Base-by-base conservation (phyloP, 352 stramenopile genomes). In the Globisporangium irregulare region DNA sequence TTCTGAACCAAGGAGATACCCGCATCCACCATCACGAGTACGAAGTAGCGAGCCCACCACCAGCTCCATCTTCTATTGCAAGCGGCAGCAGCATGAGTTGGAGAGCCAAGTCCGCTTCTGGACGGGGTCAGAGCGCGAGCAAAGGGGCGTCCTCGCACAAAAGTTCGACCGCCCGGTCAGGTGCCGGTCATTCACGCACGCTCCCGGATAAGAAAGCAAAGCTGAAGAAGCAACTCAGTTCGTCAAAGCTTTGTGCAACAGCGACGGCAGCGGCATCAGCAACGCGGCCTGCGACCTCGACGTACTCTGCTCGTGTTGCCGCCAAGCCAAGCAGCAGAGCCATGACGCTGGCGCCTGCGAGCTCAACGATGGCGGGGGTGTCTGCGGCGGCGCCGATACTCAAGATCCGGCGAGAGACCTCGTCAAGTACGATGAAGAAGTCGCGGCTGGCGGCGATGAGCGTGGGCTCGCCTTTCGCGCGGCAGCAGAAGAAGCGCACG, bases 351-450 rank as follows among this genome's bases (percentile, higher is more conserved):
- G 34, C 70, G 10, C 38, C 71, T 27, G 9, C 27, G 27, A 32
- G 27, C 2, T 32, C 46, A 2, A 20, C 66, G 4, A 56, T 59
- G n/a, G 9, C 36, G 4, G 18, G 66, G 5, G 59, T 62, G 1
- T 29, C 66, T 3, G 59, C 68, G 1, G 25, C 69, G 5, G 73
- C 55, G 12, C 68, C 70, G 10, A 60, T 76, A 32, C 69, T 86
- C 43, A 86, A 88, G 59, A 73, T 84, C 38, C 70, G 81, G 24
- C 74, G 76, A 5, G 79, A 90, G 70, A 88, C 78, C 2, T 73
- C 81, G 22, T 88, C 79, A 18, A 88, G 78, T 36, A 66, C 73
- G 22, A 66, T 88, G 20, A 88, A 87, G 73, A 87, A 88, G 66
- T 73, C 76, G 63, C 61, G 77, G 4, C 38, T 74, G 27, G 38